Base-by-base conservation (phyloP, 164 flowering plant genomes). In the Aristolochia contorta region DNA sequence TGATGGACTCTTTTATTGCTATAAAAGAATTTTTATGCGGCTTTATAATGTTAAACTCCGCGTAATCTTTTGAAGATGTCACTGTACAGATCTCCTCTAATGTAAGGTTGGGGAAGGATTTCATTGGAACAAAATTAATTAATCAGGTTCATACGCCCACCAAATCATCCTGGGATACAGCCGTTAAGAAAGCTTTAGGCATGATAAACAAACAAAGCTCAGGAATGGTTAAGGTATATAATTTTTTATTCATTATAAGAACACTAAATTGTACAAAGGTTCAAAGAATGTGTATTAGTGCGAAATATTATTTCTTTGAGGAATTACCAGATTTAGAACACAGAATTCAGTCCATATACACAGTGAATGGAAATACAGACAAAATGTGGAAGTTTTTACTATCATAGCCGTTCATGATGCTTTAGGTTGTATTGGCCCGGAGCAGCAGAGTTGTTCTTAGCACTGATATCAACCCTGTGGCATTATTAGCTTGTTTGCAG, bases 371-470 rank as follows among this genome's bases (percentile, higher is more conserved):
- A 37, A 37, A 37, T 37, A 37, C 7, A 37, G 43, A 37, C 43
- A 37, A 37, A 37, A 37, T 8, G 43, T 37, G 43, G 7, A 37
- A 37, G 43, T 37, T 37, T 37, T 30, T 16, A 2, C 5, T 18
- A 56, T 27, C 57, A 55, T 55, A 66, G 22, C 54, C 41, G 62
- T 16, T 21, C 51, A 59, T 70, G 52, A 58, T 65, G 66, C 37
- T 68, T 73, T 57, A 90, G 97, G 98, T 88, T 69, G 99, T 93
- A 48, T 92, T 93, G 61, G 99, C 99, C 58, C 82, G 97, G 58
- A 80, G 91, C 65, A 93, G 83, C 74, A 75, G 79, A 65, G 68
- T 90, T 57, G 57, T 76, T 46, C 79, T 95, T 25, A 65, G 77
- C 13, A 69, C 75, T 37, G 84, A 82, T 60, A 75, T 93, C 51